Conservation (phyloP, 805 yeast species). For the Candida pini region DNA sequence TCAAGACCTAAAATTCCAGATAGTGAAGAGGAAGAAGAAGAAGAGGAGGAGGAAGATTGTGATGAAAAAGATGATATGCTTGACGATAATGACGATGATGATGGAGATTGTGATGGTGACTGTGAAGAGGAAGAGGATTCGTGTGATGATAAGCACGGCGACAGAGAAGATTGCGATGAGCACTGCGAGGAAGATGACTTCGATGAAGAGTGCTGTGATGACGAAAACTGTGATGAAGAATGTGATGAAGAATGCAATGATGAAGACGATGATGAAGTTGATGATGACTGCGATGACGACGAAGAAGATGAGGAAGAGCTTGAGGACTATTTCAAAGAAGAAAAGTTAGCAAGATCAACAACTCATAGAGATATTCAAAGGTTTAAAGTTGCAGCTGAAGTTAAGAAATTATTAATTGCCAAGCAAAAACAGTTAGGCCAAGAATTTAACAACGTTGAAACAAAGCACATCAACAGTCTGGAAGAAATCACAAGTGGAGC, state of each 20-base stretch:
- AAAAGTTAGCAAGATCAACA: conserved; percentile 13
- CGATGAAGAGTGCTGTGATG: neutral
- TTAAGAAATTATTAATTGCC: conserved; percentile 4
- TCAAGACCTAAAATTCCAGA: too few relatives aligned
- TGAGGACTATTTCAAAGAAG: conserved; percentile 15
- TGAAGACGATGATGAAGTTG: conserved; percentile 2
- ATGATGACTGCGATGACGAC: conserved; percentile 1
- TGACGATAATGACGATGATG: conserved; percentile 1
- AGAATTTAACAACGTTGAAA: neutral
- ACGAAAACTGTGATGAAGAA: conserved; percentile 1
- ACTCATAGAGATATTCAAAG: conserved; percentile 7
- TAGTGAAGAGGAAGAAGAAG: neutral
- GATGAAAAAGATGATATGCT: conserved; percentile 1
- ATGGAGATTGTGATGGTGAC: neutral
- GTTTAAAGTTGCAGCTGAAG: conserved; percentile 2
- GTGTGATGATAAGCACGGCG: neutral
- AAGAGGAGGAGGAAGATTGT: conserved; percentile 1
- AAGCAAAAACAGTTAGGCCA: neutral
- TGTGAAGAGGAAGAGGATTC: neutral
- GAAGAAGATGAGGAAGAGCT: conserved; percentile 2
- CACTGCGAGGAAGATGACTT: neutral
- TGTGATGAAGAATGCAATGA: conserved; percentile 2
- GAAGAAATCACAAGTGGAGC: too few relatives aligned
- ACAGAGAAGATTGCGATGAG: neutral
- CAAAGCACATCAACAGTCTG: too few relatives aligned